These are phyloP conservation scores for Lophium mytilinum DNA, from an alignment of 495 filamentous ascomycete species.

Conservation along the genomic window DNA sequence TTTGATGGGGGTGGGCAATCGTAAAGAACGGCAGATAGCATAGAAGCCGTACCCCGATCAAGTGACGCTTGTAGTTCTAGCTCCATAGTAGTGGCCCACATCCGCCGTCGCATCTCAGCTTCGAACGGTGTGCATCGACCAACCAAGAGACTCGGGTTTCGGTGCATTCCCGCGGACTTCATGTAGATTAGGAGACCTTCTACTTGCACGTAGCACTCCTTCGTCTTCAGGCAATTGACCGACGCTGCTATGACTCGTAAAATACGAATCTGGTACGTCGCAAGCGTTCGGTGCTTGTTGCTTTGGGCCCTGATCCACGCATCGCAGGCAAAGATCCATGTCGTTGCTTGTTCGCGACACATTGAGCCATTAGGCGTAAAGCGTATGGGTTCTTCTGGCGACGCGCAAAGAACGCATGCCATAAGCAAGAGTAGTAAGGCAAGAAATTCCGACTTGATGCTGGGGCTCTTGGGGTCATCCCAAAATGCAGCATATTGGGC, in stretches of 20 bases:
- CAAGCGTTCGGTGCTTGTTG: constrained; percentile 17
- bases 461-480: not conserved
- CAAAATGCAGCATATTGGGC: constrained; percentile 6
- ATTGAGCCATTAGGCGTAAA: constrained; percentile 11
- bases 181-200: constrained; percentile 12
- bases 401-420: constrained; percentile 16
- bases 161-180: constrained; percentile 10
- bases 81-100: constrained; percentile 14
- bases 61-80: constrained; percentile 12
- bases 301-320: constrained; percentile 15
- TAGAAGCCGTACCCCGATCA: constrained; percentile 8
- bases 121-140: constrained; percentile 12
- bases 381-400: constrained; percentile 6
- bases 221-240: constrained; percentile 15
- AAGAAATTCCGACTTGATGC: not conserved
- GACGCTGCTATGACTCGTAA: constrained; percentile 8
- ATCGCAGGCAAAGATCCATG: constrained; percentile 19
- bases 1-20: constrained; percentile 13
- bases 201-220: constrained; percentile 14
- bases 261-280: constrained; percentile 11
- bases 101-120: constrained; percentile 13
- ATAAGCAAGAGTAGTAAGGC: constrained; percentile 10
- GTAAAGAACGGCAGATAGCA: constrained; percentile 3
- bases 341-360: constrained; percentile 10
- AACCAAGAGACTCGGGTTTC: constrained; percentile 6